Base-by-base conservation (phyloP, 2,329 filamentous ascomycete species). In the Paecilomyces niveus region DNA sequence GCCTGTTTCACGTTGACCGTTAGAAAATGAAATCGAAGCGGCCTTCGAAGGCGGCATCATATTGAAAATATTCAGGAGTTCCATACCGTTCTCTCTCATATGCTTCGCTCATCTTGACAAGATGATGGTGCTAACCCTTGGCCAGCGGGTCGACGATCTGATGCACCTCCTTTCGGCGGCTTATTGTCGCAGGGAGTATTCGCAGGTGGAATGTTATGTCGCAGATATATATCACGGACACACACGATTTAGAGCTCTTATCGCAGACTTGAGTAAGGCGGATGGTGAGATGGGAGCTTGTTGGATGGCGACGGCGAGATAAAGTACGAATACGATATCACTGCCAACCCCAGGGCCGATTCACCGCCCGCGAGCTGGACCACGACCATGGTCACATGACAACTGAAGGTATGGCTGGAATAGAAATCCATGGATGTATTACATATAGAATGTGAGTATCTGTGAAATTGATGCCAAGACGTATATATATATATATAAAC, bases 21-120 rank as follows among this genome's bases (percentile, higher is more conserved):
- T 56, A 45, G 39, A 45, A 6, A 18, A 45, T 18, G 7, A 15
- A 33, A 59, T 54, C 29, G 57, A 39, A 52, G 18, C 15, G 15
- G 7, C 26, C 31, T 54, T 39, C 24, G 22, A 58, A 13, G 49
- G 54, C 55, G 45, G 31, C 55, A 56, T 33, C 6, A 18, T 33
- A 15, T 45, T 45, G 22, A 18, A 45, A 7, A 8, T 9, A 9
- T 45, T 8, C 3, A 18, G 35, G n/a, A 39, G 15, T 6, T 15
- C 35, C 70, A 59, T 81, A 85, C 83, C 84, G 71, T 78, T 91
- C 88, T 73, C 88, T 87, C 78, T 90, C 88, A 78, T 89, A 91
- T 64, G 87, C 83, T 73, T 90, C 88, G 53, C 87, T 87, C 88
- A 90, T 90, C 54, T 69, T 73, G 63, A 22, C 22, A 31, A 50